Conservation (phyloP, 192 early-diverging fungal species). For the Coemansia sp. region DNA sequence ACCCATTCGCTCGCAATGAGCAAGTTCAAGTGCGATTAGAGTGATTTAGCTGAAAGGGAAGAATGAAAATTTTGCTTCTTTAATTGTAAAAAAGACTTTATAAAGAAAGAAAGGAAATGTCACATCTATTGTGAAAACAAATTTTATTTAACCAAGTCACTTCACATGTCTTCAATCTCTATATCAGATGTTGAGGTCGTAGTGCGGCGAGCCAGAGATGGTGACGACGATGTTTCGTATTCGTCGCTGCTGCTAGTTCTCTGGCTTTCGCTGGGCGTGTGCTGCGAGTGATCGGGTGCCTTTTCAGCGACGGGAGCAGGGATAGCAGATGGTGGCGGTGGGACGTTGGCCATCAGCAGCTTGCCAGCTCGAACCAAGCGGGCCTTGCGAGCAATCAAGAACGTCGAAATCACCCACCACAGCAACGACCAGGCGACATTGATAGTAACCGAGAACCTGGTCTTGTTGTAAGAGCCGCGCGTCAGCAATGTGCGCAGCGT, state of each 20-base stretch:
- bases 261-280: neutral
- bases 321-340: slow-evolving; percentile 27
- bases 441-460: slow-evolving; percentile 28
- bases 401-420: slow-evolving; percentile 49
- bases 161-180: slow-evolving; percentile 40
- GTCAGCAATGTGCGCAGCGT: slow-evolving; percentile 42
- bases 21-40: too few species aligned
- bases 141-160: neutral
- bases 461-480: slow-evolving; percentile 36
- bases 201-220: neutral
- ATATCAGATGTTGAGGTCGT: slow-evolving; percentile 25
- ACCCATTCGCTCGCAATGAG: too few species aligned
- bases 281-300: neutral
- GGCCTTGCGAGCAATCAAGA: slow-evolving; percentile 52
- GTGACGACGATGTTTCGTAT: neutral
- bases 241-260: neutral
- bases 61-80: too few species aligned
- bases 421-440: slow-evolving; percentile 29
- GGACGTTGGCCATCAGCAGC: slow-evolving; percentile 43
- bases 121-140: neutral
- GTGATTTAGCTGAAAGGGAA: too few species aligned
- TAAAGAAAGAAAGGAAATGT: neutral
- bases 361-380: slow-evolving; percentile 38
- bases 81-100: too few species aligned
- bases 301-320: slow-evolving; percentile 2